Percentiles rank a stretch among this genome's conserved stretches.
These are phyloP conservation scores for Lactarius psammicola DNA, from an alignment of 768 basidiomycete genomes.

Conservation along the genomic window DNA sequence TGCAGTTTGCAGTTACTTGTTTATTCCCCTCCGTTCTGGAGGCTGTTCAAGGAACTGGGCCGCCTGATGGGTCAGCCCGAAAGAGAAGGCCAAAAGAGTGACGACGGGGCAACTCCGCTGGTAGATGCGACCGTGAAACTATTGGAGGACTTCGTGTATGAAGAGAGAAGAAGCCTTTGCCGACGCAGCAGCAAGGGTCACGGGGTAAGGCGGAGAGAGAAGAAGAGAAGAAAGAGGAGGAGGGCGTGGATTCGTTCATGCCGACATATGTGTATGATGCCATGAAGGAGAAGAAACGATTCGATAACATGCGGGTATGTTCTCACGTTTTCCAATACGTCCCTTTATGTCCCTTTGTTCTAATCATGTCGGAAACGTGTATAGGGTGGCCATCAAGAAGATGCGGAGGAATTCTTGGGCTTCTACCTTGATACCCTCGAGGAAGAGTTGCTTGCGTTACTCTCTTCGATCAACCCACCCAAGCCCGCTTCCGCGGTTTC, in stretches of 20 bases:
- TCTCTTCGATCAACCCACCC: constrained; percentile 49
- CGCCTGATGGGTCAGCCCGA: constrained; percentile 41
- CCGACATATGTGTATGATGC: constrained; percentile 88
- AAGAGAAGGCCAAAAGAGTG: constrained; percentile 34
- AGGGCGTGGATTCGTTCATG: constrained; percentile 67
- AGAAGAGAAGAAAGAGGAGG: constrained; percentile 47
- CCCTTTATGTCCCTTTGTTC: background rate
- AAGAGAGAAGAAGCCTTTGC: constrained; percentile 35
- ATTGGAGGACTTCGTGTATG: constrained; percentile 65
- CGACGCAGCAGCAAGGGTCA: constrained; percentile 27
- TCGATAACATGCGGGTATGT: constrained; percentile 87
- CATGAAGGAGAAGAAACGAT: constrained; percentile 89
- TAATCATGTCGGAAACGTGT: constrained; percentile 15
- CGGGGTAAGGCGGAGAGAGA: constrained; percentile 41
- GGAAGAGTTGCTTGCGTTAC: constrained; percentile 80
- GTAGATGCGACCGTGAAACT: constrained; percentile 72
- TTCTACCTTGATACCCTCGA: constrained; percentile 94
- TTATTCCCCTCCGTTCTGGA: constrained; percentile 85
- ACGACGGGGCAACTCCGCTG: constrained; percentile 45
- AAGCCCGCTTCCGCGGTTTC: constrained; percentile 34
- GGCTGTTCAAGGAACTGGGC: constrained; percentile 70
- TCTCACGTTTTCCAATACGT: background rate
- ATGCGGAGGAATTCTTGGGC: constrained; percentile 98
- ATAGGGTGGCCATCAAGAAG: constrained; percentile 91
- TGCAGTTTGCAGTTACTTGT: constrained; percentile 87